Base-by-base conservation (phyloP, 805 yeast species). In the Candida silvatica region DNA sequence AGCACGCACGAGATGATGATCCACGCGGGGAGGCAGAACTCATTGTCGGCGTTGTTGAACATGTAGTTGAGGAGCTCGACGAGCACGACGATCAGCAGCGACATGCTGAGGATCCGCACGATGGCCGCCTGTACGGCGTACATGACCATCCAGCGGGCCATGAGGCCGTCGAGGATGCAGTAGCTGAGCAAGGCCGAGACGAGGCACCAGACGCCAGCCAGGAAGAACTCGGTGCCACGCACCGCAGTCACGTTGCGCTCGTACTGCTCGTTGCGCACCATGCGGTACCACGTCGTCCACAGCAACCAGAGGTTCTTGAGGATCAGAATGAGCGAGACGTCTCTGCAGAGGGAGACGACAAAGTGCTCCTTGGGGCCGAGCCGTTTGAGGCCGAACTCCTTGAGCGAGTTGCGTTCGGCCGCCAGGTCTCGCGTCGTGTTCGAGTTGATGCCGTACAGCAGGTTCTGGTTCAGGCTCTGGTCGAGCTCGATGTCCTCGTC, bases 131-230 rank as follows among this genome's bases (percentile, higher is more conserved):
- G 67, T 1, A 85, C 78, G 38, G 87, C 81, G 56, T 90, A 90
- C 29, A 81, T 85, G 29, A 88, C 94, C 19, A 90, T 84, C 94
- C 97, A 90, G 29, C 97, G 67, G 20, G 86, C 80, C 80, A 88
- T 85, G 31, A 90, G 63, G 1, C 95, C 92, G 51, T 88, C 96
- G 23, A 90, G 62, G 3, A 85, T 84, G 1, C 87, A 77, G 56
- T 79, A 86, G 6, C 94, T 77, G 40, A 90, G 63, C 49, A 85
- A 86, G 2, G 86, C 86, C 1, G 94, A 75, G 7, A 90, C 97
- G 4, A 82, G 50, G 54, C 96, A 85, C 97, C 97, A 90, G n/a
- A 90, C 55, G 0, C 88, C 88, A 4, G 94, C 81, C 39, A 87
- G 61, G 40, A 86, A 66, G 46, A 80, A 80, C 51, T 87, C 96